Base-by-base conservation (phyloP, 345 rosid species). In the Luvunga scandens region DNA sequence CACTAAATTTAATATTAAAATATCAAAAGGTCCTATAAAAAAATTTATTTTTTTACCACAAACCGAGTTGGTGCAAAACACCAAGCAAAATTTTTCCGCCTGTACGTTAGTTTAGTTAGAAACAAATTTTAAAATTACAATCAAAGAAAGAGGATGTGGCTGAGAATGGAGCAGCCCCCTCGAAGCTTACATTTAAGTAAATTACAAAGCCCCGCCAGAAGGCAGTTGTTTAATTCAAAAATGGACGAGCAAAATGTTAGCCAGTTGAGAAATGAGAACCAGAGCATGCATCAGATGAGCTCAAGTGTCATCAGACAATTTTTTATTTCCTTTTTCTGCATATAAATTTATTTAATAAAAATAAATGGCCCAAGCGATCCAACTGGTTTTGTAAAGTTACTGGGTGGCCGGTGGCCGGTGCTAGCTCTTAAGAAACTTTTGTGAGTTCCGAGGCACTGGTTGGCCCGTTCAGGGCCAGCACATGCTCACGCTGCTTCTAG, bases 371-470 rank as follows among this genome's bases (percentile, higher is more conserved):
- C 77, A 53, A 18, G 22, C 13, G 50, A 45, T 45, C 50, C 50
- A 42, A 63, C 6, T 50, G 31, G 16, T 9, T 65, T 31, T 7
- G 16, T 31, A 31, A 3, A 45, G 50, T 10, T 59, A 38, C 16
- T 24, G 34, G 45, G 45, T 39, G 45, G 12, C 4, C 13, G 45
- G 45, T 39, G 45, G 12, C 4, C 13, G 45, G 33, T n/a, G 66
- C 22, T 1, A 0, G 18, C 18, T 45, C 50, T 45, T 45, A 3
- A 19, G 22, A 18, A 16, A 65, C 19, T 0, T 30, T 73, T 65
- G 79, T 4, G 36, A 76, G 79, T 76, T 33, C 65, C 79, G 71
- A 76, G 55, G 72, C 66, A 31, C 48, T 75, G 78, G 30, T 9
- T 45, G 30, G 30, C 65, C 31, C 21, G 45, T 65, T 45, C 5